Base-by-base conservation (phyloP, 208 protist genomes). In the Phytomonas francai region DNA sequence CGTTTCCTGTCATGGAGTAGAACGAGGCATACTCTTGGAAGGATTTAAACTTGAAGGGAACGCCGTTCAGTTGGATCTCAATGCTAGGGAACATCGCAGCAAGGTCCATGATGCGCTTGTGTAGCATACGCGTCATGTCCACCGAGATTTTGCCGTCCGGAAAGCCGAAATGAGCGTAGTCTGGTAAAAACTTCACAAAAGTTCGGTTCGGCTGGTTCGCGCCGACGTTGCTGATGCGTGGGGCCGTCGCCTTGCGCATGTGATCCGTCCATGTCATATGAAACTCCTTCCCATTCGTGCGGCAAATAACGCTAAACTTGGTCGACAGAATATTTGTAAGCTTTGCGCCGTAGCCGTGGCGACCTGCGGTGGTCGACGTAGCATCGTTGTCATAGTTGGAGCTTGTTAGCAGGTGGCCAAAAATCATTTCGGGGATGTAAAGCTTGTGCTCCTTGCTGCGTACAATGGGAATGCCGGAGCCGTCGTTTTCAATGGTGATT, bases 281-380 rank as follows among this genome's bases (percentile, higher is more conserved):
- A 74, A 97, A 98, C 65, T 97, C 90, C 54, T 86, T 92, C 11
- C 89, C 85, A 4, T 80, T 80, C 33, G 81, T 91, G 56, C 81
- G 75, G 79, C 99, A 98, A 36, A 74, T 72, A 4, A 99, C 86
- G 14, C 82, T 89, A 72, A 99, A 99, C 69, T 97, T 77, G 14
- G 66, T 97, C n/a, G 96, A 99, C 71, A 99, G 99, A 62, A 99
- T 99, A 79, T 99, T 99, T 33, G 98, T 98, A 12, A 98, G 81
- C 82, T 98, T 98, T 28, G 97, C 96, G 61, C 97, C 98, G 76
- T 97, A 99, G 29, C 98, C 98, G 80, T 99, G 98, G 25, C 97
- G 84, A 9, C 98, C 98, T 29, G 98, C 98, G 14, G 94, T 96
- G 34, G 91, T 92, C 32, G 86, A 91, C 70, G 91, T 78, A 31